Evolutionary conservation across 805 yeast species (phyloP), one percentile per base, ranked within the genome.

Genomic region (Saturnispora quitensis): DNA sequence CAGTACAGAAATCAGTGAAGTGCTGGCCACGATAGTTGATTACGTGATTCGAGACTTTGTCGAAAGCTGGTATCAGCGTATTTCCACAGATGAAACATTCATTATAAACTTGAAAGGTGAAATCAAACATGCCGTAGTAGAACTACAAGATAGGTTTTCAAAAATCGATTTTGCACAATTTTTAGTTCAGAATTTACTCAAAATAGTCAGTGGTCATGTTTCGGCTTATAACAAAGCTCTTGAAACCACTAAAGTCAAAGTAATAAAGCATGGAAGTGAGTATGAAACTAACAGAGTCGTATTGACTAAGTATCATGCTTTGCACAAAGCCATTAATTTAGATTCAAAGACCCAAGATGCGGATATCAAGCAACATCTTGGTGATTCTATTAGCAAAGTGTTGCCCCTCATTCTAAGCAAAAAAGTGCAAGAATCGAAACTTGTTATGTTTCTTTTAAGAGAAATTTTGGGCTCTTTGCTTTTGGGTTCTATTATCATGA

Each of bases 161-260:
- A 58, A 61, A 0, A 52, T 81, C 1, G 88, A 87, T 59, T 66
- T 77, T 20, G 72, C 89, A 1, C 73, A 74, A 42, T 61, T 88
- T 31, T 54, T 85, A 3, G 81, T 87, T 1, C 67, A 79, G 31
- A 73, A 74, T 44, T 35, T 86, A 0, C 51, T 86, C 6, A 96
- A 97, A 0, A 58, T 83, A 1, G 6, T 88, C 1, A 82, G 86
- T 1, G 76, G 74, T 12, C 96, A 89, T 62, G 75, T 84, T 53
- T 67, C 70, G 7, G 68, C 70, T 7, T 86, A 74, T 60, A 67
- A 75, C 2, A 56, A 58, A 34, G 78, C 80, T 0, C 72, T 70
- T 33, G 75, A 70, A 13, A 43, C 60, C 0, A 71, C 70, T 2
- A 51, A 61, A 34, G 62, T 66, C 48, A 62, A 56, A 50, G 58